Evolutionary conservation across 1,139 yeast species (phyloP), one percentile per base, ranked within the genome.

Genomic region (Taphrina sp.): DNA sequence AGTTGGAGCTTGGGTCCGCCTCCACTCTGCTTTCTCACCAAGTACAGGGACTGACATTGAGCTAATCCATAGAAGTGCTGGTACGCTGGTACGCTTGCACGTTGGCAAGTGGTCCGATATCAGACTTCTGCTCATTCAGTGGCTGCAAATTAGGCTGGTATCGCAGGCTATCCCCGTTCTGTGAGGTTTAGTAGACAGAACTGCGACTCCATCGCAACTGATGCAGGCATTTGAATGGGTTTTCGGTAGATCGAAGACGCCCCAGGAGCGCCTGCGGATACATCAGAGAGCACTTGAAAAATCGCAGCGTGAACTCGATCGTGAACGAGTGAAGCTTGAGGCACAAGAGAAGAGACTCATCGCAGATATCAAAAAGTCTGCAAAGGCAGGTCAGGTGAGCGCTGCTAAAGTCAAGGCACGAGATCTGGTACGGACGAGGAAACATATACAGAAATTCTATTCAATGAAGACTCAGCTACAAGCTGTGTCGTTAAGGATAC

Each of bases 361-460:
- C 38, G 70, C 77, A 37, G 98, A 92, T 59, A 90, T 94, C 66
- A 89, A 89, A 70, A 88, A 85, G 69, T 80, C 92, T 12, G 98
- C 96, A 8, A 89, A 88, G 67, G 82, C 75, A 62, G 95, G 95
- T 34, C 96, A 90, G 70, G 78, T 87, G 61, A 80, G 85, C 45
- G 88, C 95, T 37, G 90, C 95, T 57, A 89, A 87, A 72, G 85
- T 94, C 35, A 96, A 92, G 74, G 97, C 97, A 26, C 87, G 88
- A 69, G 99, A 94, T 69, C 76, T 92, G 59, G 89, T 92, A 22
- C 76, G 99, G 59, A 92, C 98, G 1, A 78, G 90, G 65, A 61
- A 61, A 56, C 61, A 86, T 67, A 80, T 89, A 60, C 84, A 82
- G 63, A 92, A 92, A 72, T 94, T 92, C 72, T 87, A 87, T 67